A percentile compares a stretch with the other conserved stretches of the same genome.
phyloP scores from a whole-genome alignment of 1,139 yeast species.

The Nakaseomyces glabratus region DNA sequence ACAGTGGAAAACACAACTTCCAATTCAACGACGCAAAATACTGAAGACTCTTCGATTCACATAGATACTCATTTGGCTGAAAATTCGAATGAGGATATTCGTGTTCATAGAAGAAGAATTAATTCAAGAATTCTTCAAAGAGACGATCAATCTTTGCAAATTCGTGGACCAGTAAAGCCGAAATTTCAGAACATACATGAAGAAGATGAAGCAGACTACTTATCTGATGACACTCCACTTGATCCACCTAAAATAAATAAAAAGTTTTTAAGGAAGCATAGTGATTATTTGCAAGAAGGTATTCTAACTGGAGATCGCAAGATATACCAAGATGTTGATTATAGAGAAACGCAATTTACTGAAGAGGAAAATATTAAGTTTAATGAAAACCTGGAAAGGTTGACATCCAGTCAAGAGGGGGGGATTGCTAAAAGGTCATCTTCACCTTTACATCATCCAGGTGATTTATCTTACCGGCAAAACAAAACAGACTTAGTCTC shows the following conservation, averaged over 20 bases:
- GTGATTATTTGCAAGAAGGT: conserved; percentile 1
- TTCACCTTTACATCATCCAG: conserved; percentile 16
- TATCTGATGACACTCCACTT: conserved; percentile 21
- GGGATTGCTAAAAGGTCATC: conserved; percentile 13
- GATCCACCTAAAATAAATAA: conserved; percentile 23
- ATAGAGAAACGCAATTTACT: too few species aligned
- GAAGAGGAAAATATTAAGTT: not conserved
- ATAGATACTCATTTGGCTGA: not conserved
- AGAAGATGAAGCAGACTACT: conserved; percentile 10
- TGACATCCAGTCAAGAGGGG: not conserved
- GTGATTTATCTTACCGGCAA: conserved; percentile 20
- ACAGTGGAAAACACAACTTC: conserved; percentile 16
- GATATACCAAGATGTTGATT: too few species aligned
- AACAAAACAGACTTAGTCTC: conserved; percentile 21
- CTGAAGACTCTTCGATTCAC: conserved; percentile 1
- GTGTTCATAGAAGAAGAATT: conserved; percentile 1
- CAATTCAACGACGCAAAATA: conserved; percentile 1
- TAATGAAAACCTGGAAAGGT: not conserved
- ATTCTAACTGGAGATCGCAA: conserved; percentile 3
- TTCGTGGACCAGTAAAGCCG: not conserved
- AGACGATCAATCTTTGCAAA: not conserved
- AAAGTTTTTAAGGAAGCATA: conserved; percentile 9
- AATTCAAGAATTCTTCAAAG: conserved; percentile 1
- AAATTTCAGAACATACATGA: conserved; percentile 4
- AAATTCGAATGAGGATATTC: not conserved